These are phyloP conservation scores for Aspergillus sp. DNA, from an alignment of 2,329 filamentous ascomycete genomes.

Conservation along the genomic window DNA sequence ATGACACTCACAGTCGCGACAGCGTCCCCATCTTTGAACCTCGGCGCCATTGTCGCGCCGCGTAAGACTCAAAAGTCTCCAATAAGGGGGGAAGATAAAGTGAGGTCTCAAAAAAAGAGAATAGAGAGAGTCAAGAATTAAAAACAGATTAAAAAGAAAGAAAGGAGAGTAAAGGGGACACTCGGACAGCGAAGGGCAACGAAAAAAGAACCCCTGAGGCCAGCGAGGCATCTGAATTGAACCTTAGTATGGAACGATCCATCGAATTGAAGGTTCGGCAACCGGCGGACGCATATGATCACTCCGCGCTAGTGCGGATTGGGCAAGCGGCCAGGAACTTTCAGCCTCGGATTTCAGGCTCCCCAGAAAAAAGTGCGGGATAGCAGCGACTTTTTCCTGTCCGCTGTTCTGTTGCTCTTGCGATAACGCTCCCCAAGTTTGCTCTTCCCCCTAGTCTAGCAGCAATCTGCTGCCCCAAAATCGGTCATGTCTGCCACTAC, in stretches of 20 bases:
- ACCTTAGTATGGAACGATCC: background rate
- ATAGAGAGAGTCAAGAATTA: slow-evolving; percentile 23
- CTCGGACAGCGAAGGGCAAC: slow-evolving; percentile 20
- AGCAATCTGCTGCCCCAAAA: background rate
- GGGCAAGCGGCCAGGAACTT: slow-evolving; percentile 18
- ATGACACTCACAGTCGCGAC: slow-evolving; percentile 55
- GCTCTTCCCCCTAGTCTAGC: background rate
- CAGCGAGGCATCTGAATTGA: slow-evolving; percentile 23
- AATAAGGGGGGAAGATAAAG: slow-evolving; percentile 10
- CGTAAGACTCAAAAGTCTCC: slow-evolving; percentile 16
- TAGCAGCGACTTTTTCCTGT: slow-evolving; percentile 33
- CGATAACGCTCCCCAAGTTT: background rate
- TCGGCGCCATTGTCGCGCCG: slow-evolving; percentile 56
- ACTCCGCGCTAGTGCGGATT: slow-evolving; percentile 18
- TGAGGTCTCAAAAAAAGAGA: slow-evolving; percentile 22
- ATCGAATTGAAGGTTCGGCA: slow-evolving; percentile 19
- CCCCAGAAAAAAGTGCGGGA: slow-evolving; percentile 25
- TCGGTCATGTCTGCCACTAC: slow-evolving; percentile 73
- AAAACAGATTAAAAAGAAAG: slow-evolving; percentile 26
- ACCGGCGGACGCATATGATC: slow-evolving; percentile 12
- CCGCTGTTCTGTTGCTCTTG: slow-evolving; percentile 6
- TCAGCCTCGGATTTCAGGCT: slow-evolving; percentile 18
- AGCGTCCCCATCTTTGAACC: slow-evolving; percentile 62
- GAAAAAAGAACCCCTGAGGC: slow-evolving; percentile 28
- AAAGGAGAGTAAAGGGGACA: slow-evolving; percentile 19